Evolutionary conservation across 176 grass and related monocot species (phyloP).

Genomic region (Phoenix roebelenii): DNA sequence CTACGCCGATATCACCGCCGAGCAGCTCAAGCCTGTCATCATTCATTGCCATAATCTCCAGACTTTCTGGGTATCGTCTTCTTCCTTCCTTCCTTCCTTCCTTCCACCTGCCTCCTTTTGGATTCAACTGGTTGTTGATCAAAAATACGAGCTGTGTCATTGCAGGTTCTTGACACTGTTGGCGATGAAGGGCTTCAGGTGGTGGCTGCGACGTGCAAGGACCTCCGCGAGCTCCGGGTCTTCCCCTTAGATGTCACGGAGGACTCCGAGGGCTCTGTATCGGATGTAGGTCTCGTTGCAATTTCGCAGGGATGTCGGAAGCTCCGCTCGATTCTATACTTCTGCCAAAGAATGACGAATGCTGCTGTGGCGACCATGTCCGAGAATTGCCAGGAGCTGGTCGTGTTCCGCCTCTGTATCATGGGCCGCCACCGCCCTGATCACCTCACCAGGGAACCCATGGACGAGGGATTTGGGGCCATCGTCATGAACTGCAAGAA

Average conservation of each 20-base stretch:
- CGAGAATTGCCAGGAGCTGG: conserved; percentile 60
- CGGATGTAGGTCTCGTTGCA: conserved; percentile 51
- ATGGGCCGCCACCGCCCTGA: conserved; percentile 80
- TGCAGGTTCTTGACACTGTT: conserved; percentile 77
- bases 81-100: not conserved
- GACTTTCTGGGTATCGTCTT: conserved; percentile 56
- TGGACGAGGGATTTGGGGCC: conserved; percentile 88
- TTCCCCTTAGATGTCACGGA: conserved; percentile 55
- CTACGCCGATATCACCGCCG: conserved; percentile 45
- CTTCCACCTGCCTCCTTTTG: not conserved
- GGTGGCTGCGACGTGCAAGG: conserved; percentile 47
- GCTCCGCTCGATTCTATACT: conserved; percentile 72
- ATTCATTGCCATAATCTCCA: conserved; percentile 62
- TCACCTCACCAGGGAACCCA: conserved; percentile 42
- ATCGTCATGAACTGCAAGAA: conserved; percentile 87
- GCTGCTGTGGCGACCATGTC: conserved; percentile 65
- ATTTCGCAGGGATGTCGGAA: conserved; percentile 66
- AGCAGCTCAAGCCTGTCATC: conserved; percentile 50
- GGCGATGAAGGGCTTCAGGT: conserved; percentile 63
- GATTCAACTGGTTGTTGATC: no score
- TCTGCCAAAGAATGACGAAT: conserved; percentile 95
- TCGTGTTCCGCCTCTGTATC: conserved; percentile 85
- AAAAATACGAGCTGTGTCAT: not conserved
- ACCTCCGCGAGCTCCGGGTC: conserved; percentile 64
- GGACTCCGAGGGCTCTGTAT: conserved; percentile 72